These are phyloP conservation scores for Teratosphaeria pseudoeucalypti DNA, from an alignment of 2,329 filamentous ascomycete species.

Conservation along the genomic window DNA sequence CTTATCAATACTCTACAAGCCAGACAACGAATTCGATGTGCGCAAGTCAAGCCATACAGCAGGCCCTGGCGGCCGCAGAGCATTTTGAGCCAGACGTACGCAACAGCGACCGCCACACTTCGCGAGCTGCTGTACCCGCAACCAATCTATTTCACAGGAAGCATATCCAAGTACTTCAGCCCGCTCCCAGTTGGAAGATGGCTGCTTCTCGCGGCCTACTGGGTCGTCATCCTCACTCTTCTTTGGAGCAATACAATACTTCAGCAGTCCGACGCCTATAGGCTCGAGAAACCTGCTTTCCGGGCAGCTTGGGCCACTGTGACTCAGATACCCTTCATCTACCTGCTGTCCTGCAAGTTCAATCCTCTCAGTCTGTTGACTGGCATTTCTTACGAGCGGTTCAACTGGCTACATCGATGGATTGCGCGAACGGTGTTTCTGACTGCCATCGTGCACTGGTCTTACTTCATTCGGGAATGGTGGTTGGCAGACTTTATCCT, in stretches of 20 bases:
- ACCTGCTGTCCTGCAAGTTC: conserved; percentile 39
- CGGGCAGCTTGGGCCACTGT: conserved; percentile 58
- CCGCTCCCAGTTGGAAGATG: conserved; percentile 22
- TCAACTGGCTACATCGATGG: conserved; percentile 47
- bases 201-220: conserved; percentile 20
- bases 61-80: conserved; percentile 13
- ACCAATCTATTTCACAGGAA: conserved; percentile 20
- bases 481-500: conserved; percentile 40
- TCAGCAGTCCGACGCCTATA: conserved; percentile 17
- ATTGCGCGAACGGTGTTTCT: conserved; percentile 41
- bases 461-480: conserved; percentile 46
- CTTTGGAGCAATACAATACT: conserved; percentile 23
- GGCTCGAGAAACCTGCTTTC: conserved; percentile 52
- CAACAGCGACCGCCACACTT: conserved; percentile 15
- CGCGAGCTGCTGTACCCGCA: conserved; percentile 22
- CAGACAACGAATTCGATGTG: not conserved
- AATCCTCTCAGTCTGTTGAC: conserved; percentile 36
- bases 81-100: conserved; percentile 15
- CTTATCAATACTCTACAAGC: not conserved
- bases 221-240: conserved; percentile 19
- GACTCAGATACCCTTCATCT: conserved; percentile 54
- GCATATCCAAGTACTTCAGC: conserved; percentile 20
- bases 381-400: conserved; percentile 39
- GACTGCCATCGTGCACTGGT: conserved; percentile 44
- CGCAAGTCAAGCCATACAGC: conserved; percentile 3